Conservation (phyloP, 2,329 filamentous ascomycete genomes). For the Monosporascus sp. region DNA sequence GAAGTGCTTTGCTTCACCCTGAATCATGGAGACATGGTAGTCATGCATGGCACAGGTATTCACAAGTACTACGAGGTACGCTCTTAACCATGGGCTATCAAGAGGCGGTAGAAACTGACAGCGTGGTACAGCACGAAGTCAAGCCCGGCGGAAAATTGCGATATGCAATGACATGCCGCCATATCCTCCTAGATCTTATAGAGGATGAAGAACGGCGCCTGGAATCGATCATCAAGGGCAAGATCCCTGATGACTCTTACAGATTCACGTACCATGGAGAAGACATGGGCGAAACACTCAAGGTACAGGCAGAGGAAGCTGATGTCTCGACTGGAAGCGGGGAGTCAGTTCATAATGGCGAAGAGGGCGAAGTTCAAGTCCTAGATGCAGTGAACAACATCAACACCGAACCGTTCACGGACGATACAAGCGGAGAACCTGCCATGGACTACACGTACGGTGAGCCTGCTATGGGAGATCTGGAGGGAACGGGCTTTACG, state of each 20-base stretch:
- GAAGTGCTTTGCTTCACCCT: slow-evolving; percentile 37
- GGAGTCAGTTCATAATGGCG: not conserved
- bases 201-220: slow-evolving; percentile 17
- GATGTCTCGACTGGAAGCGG: not conserved
- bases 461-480: too few species aligned
- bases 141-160: slow-evolving; percentile 44
- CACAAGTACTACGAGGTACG: slow-evolving; percentile 54
- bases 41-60: slow-evolving; percentile 57
- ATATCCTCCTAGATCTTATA: slow-evolving; percentile 41
- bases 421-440: too few species aligned
- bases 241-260: slow-evolving; percentile 24
- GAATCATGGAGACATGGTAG: slow-evolving; percentile 57
- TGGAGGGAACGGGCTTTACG: too few species aligned
- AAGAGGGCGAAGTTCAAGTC: not conserved
- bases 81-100: not conserved
- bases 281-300: not conserved
- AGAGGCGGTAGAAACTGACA: slow-evolving; percentile 11
- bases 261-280: not conserved
- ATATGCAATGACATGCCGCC: slow-evolving; percentile 53
- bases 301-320: not conserved
- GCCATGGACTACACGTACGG: too few species aligned
- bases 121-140: slow-evolving; percentile 41
- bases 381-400: too few species aligned
- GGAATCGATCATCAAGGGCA: slow-evolving; percentile 25
- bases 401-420: too few species aligned